Conservation (phyloP, 169 alveolate genomes). For the Plasmodium malariae region DNA sequence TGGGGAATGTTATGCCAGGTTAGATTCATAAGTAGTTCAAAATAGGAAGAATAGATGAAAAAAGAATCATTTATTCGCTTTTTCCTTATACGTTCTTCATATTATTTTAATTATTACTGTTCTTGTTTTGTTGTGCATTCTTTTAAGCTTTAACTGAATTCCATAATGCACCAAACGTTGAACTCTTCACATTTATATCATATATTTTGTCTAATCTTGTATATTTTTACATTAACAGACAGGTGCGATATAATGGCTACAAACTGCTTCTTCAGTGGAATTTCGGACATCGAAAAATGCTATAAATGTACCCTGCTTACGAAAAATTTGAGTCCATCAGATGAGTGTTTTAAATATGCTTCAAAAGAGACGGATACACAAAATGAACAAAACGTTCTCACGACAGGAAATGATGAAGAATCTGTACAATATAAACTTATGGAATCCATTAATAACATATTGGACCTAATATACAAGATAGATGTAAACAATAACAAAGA, state of each 20-base stretch:
- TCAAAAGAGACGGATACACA: neutral
- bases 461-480: neutral
- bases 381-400: neutral
- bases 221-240: neutral
- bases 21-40: neutral
- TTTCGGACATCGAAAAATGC: slow-evolving; percentile 26
- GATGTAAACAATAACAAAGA: neutral
- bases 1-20: slow-evolving; percentile 4
- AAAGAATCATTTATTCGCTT: no score
- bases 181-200: neutral
- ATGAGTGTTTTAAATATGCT: slow-evolving; percentile 2
- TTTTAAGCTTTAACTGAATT: no score
- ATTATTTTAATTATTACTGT: no score
- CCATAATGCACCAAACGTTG: no score
- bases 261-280: slow-evolving; percentile 13
- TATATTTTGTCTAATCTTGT: neutral
- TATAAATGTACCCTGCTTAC: slow-evolving; percentile 7
- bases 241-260: slow-evolving; percentile 15
- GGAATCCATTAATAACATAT: neutral
- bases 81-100: no score
- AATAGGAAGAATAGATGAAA: no score
- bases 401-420: slow-evolving; percentile 15
- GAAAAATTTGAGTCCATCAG: neutral
- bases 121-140: no score
- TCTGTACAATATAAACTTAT: neutral